Conservation (phyloP, 192 early-diverging fungal genomes). For the Entomortierella lignicola region DNA sequence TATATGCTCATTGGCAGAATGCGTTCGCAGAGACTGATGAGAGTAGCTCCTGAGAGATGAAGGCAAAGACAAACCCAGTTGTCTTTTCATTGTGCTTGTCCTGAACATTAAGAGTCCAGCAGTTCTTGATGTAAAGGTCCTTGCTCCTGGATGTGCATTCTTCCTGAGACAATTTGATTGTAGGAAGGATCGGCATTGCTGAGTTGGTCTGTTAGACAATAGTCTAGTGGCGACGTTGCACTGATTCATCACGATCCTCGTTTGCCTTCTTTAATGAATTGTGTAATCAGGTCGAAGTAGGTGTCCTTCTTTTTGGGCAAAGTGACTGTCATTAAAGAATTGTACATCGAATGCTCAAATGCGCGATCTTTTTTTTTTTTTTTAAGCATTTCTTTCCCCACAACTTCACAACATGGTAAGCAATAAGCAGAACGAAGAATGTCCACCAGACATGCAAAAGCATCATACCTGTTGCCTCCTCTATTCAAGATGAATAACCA, state of each 20-base stretch:
- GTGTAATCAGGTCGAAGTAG: too few relatives aligned
- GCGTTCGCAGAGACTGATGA: neutral
- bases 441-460: too few relatives aligned
- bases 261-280: too few relatives aligned
- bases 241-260: too few relatives aligned
- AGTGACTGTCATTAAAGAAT: neutral
- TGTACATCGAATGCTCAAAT: neutral
- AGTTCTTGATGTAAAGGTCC: too few relatives aligned
- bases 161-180: neutral
- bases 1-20: neutral
- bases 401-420: conserved; percentile 11
- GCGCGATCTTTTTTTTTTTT: neutral
- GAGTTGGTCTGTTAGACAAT: neutral
- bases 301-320: too few relatives aligned
- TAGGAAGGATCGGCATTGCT: neutral
- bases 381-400: neutral
- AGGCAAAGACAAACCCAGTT: neutral
- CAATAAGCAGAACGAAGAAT: too few relatives aligned
- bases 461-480: too few relatives aligned
- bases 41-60: conserved; percentile 1
- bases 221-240: neutral
- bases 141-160: neutral
- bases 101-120: too few relatives aligned
- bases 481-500: too few relatives aligned
- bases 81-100: too few relatives aligned